Base-by-base conservation (phyloP, 1,139 yeast species). In the Candida pseudoviswanathii region DNA sequence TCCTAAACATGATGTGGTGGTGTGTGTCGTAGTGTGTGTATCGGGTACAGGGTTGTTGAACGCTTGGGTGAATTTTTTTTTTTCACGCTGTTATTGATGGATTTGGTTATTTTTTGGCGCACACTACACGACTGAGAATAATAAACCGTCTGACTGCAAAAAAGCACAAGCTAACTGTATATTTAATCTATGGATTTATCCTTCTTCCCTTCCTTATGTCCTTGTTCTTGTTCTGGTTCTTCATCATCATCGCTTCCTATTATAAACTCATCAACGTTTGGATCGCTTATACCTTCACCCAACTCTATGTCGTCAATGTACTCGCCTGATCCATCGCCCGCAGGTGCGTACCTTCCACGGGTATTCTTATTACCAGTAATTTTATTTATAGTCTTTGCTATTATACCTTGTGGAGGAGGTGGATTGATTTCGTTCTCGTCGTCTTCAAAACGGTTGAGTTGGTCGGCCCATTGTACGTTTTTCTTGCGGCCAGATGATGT, bases 381-480 rank as follows among this genome's bases (percentile, higher is more conserved):
- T 58, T 70, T 77, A 51, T 61, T 66, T 37, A 76, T 61, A 2
- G 81, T 76, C 48, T 72, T 74, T 11, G 73, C 59, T 7, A 79
- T 55, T 50, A 78, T 65, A 2, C 77, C 70, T 38, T 62, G 54
- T 10, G 41, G 53, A 32, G 51, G 54, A 29, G 43, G 51, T 34
- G 51, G 48, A 32, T 41, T 48, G 29, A 34, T 37, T 9, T 55
- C 63, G 4, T 52, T 61, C 25, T 65, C 68, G 26, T 70, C 73
- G 27, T 63, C 68, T 54, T 73, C 73, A 54, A 69, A 70, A 41
- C 62, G 62, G 50, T 75, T 59, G 49, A 77, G 60, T 59, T 78
- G 80, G 57, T 81, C 85, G 6, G 82, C 78, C 85, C 85, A 81
- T 61, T 78, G 84, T 10, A 81, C 86, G 51, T 75, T 78, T 62